phyloP scores from a whole-genome alignment of 768 basidiomycete genomes.

The Lentinula sp. region DNA sequence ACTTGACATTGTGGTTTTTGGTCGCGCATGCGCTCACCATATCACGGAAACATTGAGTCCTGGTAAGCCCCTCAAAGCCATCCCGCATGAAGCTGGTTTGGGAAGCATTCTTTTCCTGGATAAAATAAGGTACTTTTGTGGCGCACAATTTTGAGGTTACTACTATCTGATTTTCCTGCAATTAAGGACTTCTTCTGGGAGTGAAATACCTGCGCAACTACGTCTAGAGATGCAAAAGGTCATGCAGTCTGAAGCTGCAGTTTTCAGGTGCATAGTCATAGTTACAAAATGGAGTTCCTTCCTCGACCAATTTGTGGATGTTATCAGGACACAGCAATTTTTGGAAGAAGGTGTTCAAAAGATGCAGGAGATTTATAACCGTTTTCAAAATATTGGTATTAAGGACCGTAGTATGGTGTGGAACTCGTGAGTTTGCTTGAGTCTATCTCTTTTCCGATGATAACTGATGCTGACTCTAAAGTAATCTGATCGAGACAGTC shows the following conservation, averaged over 20 bases:
- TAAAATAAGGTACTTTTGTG: slow-evolving; percentile 50
- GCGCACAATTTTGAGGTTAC: too few species aligned
- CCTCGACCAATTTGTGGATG: not conserved
- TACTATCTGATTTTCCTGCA: not conserved
- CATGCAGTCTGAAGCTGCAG: slow-evolving; percentile 97
- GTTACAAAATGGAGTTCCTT: not conserved
- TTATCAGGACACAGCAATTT: slow-evolving; percentile 68
- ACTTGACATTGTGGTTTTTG: slow-evolving; percentile 97
- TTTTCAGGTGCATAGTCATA: slow-evolving; percentile 63
- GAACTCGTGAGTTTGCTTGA: slow-evolving; percentile 75
- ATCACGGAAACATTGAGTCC: slow-evolving; percentile 88
- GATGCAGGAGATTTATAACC: slow-evolving; percentile 79
- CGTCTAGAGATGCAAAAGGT: slow-evolving; percentile 97
- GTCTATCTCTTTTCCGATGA: not conserved
- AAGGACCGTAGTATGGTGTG: slow-evolving; percentile 99
- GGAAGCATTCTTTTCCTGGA: slow-evolving; percentile 83
- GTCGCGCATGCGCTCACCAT: slow-evolving; percentile 96
- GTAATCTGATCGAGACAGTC: slow-evolving; percentile 94
- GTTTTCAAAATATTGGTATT: slow-evolving; percentile 86
- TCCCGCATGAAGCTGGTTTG: slow-evolving; percentile 82
- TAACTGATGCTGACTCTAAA: slow-evolving; percentile 18
- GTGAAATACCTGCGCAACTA: slow-evolving; percentile 82
- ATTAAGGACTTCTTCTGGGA: slow-evolving; percentile 65
- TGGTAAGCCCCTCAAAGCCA: slow-evolving; percentile 83
- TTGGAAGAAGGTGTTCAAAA: slow-evolving; percentile 91